A percentile compares a stretch with the other conserved stretches of the same genome.
These are phyloP conservation scores for Backusella tarrabulga DNA, from an alignment of 192 early-diverging fungal species.

Conservation along the genomic window DNA sequence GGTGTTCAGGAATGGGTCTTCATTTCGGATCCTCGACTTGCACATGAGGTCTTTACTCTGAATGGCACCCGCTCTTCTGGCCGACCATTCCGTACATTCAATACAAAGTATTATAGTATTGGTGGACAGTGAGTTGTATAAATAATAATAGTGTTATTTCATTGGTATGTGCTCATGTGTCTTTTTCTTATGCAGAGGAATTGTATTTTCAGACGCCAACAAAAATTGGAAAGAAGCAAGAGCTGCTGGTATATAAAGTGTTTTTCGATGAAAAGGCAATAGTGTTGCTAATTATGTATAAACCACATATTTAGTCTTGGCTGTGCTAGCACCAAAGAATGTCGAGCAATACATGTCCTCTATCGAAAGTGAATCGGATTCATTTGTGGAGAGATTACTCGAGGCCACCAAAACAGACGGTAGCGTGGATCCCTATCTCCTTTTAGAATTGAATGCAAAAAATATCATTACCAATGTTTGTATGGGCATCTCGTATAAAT, in stretches of 20 bases:
- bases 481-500: neutral
- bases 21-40: conserved; percentile 1
- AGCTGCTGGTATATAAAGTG: neutral
- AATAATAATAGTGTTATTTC: neutral
- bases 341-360: neutral
- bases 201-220: neutral
- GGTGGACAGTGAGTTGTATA: neutral
- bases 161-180: neutral
- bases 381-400: neutral
- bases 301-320: neutral
- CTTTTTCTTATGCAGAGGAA: neutral
- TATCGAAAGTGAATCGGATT: neutral
- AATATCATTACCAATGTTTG: neutral
- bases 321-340: neutral
- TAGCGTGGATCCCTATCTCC: neutral
- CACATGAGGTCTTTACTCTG: conserved; percentile 4
- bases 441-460: neutral
- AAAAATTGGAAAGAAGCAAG: conserved; percentile 11
- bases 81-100: neutral
- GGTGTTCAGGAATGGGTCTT: conserved; percentile 13
- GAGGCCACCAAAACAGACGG: neutral
- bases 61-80: neutral
- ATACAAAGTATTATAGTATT: neutral
- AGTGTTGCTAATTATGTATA: neutral
- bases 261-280: no score